A percentile compares a stretch with the other conserved stretches of the same genome.
Conservation (phyloP, 768 basidiomycete genomes). For the Asterophora parasitica region DNA sequence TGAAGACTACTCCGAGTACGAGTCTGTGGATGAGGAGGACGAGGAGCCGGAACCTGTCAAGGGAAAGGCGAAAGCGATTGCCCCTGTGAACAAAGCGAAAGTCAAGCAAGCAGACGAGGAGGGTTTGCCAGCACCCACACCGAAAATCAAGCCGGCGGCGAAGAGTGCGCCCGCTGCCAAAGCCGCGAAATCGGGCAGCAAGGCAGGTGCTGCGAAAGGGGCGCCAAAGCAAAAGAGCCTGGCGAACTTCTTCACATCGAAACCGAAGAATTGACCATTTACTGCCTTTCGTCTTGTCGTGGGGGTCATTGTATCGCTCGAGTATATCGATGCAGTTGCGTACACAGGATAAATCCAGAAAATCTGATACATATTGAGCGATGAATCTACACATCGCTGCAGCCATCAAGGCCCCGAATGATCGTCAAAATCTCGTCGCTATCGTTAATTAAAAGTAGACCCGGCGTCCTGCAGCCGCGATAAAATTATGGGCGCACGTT, state of each 20-base stretch:
- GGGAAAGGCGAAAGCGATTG: slow-evolving; percentile 23
- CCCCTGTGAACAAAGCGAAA: slow-evolving; percentile 9
- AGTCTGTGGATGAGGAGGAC: slow-evolving; percentile 66
- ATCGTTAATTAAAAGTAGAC: too few species aligned
- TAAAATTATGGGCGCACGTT: neutral
- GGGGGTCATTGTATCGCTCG: too few species aligned
- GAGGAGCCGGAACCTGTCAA: slow-evolving; percentile 30
- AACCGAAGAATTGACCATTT: slow-evolving; percentile 20
- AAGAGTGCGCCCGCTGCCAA: slow-evolving; percentile 6
- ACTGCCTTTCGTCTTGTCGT: too few species aligned
- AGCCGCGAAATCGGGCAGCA: slow-evolving; percentile 5
- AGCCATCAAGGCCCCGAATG: too few species aligned
- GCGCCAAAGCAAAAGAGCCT: slow-evolving; percentile 24
- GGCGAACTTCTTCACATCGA: slow-evolving; percentile 33
- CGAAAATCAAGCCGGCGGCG: slow-evolving; percentile 9
- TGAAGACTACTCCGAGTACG: slow-evolving; percentile 78
- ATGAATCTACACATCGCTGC: too few species aligned
- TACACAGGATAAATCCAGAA: too few species aligned
- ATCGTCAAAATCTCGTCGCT: too few species aligned
- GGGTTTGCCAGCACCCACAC: slow-evolving; percentile 4
- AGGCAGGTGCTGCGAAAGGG: slow-evolving; percentile 9
- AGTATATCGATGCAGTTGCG: too few species aligned
- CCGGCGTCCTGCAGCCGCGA: too few species aligned
- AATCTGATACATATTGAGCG: too few species aligned
- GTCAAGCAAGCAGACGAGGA: slow-evolving; percentile 18